Conservation (phyloP, 2,329 filamentous ascomycete genomes). For the Aspergillus pseudoviridinutans region DNA sequence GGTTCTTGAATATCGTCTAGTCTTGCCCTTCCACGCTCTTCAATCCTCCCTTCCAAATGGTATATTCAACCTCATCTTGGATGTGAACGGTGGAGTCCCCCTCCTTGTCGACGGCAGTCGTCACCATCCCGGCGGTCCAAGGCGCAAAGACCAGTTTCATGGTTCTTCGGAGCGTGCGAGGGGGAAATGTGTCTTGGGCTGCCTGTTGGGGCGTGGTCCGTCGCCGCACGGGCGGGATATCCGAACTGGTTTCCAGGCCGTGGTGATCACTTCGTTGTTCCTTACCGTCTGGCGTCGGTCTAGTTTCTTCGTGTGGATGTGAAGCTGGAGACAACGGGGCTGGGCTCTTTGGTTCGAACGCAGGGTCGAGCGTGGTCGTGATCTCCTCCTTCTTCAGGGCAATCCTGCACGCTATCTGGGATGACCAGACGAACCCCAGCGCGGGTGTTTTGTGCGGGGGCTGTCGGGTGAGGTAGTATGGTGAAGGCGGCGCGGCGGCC, state of each 20-base stretch:
- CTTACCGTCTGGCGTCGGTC: background rate
- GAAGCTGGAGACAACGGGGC: background rate
- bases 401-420: constrained; percentile 78
- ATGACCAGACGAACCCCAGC: constrained; percentile 84
- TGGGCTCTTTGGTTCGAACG: background rate
- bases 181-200: background rate
- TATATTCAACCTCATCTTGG: constrained; percentile 58
- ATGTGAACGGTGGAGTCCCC: constrained; percentile 15
- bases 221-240: background rate
- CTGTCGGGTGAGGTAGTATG: constrained; percentile 1
- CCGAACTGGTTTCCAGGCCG: background rate
- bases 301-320: background rate
- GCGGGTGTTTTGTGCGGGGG: constrained; percentile 71
- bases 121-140: constrained; percentile 59
- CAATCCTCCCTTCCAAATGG: constrained; percentile 65
- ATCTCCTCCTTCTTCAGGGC: constrained; percentile 71
- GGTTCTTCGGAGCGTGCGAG: constrained; percentile 57
- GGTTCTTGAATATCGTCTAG: background rate
- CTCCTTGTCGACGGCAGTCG: constrained; percentile 37
- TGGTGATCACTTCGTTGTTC: background rate
- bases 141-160: constrained; percentile 89
- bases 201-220: background rate
- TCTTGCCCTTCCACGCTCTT: constrained; percentile 12
- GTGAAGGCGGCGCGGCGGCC: constrained; percentile 12
- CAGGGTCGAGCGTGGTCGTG: constrained; percentile 23